A percentile compares a stretch with the other conserved stretches of the same genome.
Conservation (phyloP, 768 basidiomycete genomes). For the Mycena venus region DNA sequence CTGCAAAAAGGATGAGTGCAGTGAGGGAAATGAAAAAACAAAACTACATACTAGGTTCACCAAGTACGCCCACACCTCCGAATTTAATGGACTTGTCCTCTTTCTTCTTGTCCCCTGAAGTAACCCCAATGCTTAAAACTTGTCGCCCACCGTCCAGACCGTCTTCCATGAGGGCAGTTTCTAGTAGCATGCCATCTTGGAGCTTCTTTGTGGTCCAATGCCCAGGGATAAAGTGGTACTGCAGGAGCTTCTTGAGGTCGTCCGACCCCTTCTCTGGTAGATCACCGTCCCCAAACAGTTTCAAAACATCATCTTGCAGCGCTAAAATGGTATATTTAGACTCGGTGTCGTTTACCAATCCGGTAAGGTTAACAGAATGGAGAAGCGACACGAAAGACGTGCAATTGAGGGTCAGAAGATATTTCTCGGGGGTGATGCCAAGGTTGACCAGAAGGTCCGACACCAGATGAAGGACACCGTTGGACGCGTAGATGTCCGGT, state of each 20-base stretch:
- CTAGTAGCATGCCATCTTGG: constrained; percentile 78
- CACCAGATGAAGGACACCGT: constrained; percentile 94
- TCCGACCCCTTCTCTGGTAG: constrained; percentile 75
- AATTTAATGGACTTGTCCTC: constrained; percentile 76
- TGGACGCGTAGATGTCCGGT: constrained; percentile 93
- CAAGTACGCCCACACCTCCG: constrained; percentile 85
- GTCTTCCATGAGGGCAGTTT: constrained; percentile 81
- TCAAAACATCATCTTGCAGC: constrained; percentile 87
- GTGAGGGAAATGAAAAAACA: neutral
- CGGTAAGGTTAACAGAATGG: constrained; percentile 82
- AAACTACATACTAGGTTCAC: constrained; percentile 74
- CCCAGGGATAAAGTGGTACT: constrained; percentile 94
- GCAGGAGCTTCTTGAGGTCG: constrained; percentile 79
- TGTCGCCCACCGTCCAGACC: constrained; percentile 80
- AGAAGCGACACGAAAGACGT: constrained; percentile 90
- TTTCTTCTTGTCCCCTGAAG: constrained; percentile 61
- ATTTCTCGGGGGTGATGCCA: constrained; percentile 93
- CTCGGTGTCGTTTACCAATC: constrained; percentile 78
- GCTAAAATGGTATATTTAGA: constrained; percentile 90
- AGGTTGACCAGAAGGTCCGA: constrained; percentile 86
- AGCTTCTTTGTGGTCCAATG: constrained; percentile 80
- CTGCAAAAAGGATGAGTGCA: constrained; percentile 52
- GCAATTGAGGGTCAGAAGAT: constrained; percentile 92
- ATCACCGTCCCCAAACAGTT: constrained; percentile 63
- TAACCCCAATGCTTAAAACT: constrained; percentile 78